Evolutionary conservation across 352 stramenopile species (phyloP).

Genomic region (Phytophthora sp.): DNA sequence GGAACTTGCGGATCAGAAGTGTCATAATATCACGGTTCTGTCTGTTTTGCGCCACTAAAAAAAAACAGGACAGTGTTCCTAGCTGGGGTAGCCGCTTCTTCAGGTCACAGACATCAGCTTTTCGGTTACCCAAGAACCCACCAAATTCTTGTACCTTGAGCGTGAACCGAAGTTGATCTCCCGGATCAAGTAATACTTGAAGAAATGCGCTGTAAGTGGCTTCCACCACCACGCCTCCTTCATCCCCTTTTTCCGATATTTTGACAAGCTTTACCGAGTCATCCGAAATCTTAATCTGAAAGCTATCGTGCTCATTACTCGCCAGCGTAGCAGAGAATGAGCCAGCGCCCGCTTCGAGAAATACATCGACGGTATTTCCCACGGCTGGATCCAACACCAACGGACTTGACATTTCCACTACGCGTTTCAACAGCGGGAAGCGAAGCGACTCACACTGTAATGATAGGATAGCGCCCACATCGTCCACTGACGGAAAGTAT

Average conservation of each 20-base stretch:
- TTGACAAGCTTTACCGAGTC: slow-evolving; percentile 66
- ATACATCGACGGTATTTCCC: slow-evolving; percentile 70
- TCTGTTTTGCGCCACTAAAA: slow-evolving; percentile 76
- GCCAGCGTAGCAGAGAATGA: slow-evolving; percentile 83
- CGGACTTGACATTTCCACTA: slow-evolving; percentile 56
- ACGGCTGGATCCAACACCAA: slow-evolving; percentile 70
- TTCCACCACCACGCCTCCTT: slow-evolving; percentile 65
- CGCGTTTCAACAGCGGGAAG: slow-evolving; percentile 60
- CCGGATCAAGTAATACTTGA: slow-evolving; percentile 76
- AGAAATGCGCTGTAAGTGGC: slow-evolving; percentile 62
- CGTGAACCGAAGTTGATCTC: slow-evolving; percentile 67
- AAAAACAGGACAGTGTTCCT: slow-evolving; percentile 68
- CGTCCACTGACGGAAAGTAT: slow-evolving; percentile 78
- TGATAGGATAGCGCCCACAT: slow-evolving; percentile 63
- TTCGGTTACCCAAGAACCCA: slow-evolving; percentile 66
- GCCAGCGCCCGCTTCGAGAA: slow-evolving; percentile 69
- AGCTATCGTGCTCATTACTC: slow-evolving; percentile 81
- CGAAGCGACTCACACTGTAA: slow-evolving; percentile 69
- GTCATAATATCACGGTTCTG: slow-evolving; percentile 83
- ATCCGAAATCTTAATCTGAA: slow-evolving; percentile 78
- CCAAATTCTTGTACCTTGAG: slow-evolving; percentile 83
- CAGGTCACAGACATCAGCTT: slow-evolving; percentile 67
- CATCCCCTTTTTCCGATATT: slow-evolving; percentile 73
- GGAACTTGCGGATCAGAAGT: slow-evolving; percentile 77
- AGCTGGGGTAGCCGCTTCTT: slow-evolving; percentile 52